Conservation (phyloP, 2,329 filamentous ascomycete genomes). For the Stachybotrys chartarum region DNA sequence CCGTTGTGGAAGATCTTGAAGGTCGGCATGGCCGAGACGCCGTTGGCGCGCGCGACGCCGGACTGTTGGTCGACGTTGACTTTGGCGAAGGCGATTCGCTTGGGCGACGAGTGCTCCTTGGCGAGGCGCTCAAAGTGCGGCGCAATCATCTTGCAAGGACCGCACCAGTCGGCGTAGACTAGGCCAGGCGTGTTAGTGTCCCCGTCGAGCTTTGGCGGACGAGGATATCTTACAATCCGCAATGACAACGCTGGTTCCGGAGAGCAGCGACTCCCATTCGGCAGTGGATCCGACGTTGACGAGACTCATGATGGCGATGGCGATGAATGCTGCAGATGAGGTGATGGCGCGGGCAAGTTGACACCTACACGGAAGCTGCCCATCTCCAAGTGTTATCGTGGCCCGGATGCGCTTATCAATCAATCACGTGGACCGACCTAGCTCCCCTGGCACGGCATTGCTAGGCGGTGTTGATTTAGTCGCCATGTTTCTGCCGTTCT, state of each 20-base stretch:
- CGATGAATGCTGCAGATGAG: not conserved
- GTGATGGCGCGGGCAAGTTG: not conserved
- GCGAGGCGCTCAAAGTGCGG: constrained; percentile 83
- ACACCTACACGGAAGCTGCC: not conserved
- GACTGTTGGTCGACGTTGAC: constrained; percentile 82
- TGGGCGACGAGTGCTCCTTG: constrained; percentile 69
- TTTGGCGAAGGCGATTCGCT: constrained; percentile 83
- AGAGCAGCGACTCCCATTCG: constrained; percentile 67
- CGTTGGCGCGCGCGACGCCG: constrained; percentile 68
- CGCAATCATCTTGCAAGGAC: constrained; percentile 86
- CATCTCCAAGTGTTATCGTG: not conserved
- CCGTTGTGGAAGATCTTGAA: constrained; percentile 85
- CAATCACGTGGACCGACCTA: not conserved
- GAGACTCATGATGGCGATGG: constrained; percentile 31
- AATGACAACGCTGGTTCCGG: constrained; percentile 71
- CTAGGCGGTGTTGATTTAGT: not conserved
- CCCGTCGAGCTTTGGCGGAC: not conserved
- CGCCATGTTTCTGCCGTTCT: not conserved
- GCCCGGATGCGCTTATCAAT: not conserved
- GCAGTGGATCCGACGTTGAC: constrained; percentile 55
- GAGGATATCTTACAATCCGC: constrained; percentile 65
- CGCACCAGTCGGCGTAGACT: constrained; percentile 97
- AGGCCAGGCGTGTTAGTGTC: constrained; percentile 16
- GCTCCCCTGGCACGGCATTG: too few species aligned
- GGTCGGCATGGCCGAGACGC: constrained; percentile 84